Evolutionary conservation across 2,329 filamentous ascomycete genomes (phyloP).

Genomic region (Colletotrichum sp.): DNA sequence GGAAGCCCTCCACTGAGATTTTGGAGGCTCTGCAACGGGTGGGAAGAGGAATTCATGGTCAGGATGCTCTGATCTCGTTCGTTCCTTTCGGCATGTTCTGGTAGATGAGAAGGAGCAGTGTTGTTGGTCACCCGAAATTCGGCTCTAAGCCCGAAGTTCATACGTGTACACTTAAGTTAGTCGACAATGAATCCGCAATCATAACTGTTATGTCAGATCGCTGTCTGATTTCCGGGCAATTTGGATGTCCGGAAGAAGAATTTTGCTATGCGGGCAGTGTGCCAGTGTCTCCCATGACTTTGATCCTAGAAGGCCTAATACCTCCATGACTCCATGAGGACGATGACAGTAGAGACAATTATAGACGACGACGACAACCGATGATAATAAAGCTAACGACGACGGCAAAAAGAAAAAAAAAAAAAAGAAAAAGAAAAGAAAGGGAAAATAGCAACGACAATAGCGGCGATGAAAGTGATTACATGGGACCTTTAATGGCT

Average conservation of each 20-base stretch:
- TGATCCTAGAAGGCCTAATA: no score
- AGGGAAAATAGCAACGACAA: no score
- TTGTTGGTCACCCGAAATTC: not conserved
- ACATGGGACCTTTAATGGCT: no score
- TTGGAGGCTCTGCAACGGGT: not conserved
- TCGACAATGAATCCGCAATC: rapidly evolving
- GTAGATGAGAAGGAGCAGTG: not conserved
- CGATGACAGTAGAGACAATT: no score
- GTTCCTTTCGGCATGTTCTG: not conserved
- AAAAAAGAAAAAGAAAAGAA: no score
- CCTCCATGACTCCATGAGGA: no score
- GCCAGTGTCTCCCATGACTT: no score
- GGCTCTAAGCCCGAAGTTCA: not conserved
- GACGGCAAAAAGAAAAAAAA: no score
- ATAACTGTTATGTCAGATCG: not conserved
- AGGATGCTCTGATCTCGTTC: not conserved
- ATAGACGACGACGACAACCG: no score
- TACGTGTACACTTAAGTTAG: not conserved
- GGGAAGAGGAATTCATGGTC: not conserved
- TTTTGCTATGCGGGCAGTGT: no score
- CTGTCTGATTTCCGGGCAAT: not conserved
- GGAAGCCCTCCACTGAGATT: not conserved
- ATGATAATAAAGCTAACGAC: no score
- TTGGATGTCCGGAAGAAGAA: rapidly evolving
- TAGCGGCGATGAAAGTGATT: no score